Evolutionary conservation across 1,284 basidiomycete species (phyloP).

Genomic region (Rhodotorula mucilaginosa): DNA sequence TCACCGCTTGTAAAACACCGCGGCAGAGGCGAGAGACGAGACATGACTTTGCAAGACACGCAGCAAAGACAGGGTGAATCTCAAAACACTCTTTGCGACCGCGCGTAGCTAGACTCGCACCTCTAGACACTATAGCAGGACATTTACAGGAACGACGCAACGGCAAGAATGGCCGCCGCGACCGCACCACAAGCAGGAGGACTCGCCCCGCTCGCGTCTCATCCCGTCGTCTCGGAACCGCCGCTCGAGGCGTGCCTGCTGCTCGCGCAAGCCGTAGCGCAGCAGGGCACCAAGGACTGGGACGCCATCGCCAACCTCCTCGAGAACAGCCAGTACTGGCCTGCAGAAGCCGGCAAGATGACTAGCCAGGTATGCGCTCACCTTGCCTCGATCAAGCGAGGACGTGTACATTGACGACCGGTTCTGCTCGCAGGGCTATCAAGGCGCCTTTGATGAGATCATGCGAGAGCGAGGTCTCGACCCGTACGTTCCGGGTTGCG

Average conservation of each 20-base stretch:
- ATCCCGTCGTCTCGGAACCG: conserved; percentile 12
- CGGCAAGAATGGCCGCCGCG: too few relatives aligned
- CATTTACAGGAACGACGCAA: too few relatives aligned
- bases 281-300: conserved; percentile 25
- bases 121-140: too few relatives aligned
- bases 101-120: neutral
- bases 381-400: neutral
- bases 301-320: neutral
- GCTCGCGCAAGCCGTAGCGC: conserved; percentile 22
- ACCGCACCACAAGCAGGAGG: too few relatives aligned
- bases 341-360: conserved; percentile 6
- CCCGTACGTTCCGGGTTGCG: conserved; percentile 1
- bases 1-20: too few relatives aligned
- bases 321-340: conserved; percentile 10
- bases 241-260: conserved; percentile 23
- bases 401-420: neutral
- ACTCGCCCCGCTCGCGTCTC: neutral
- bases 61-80: too few relatives aligned
- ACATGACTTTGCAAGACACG: too few relatives aligned
- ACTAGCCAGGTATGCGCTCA: conserved; percentile 9
- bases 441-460: conserved; percentile 3
- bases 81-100: neutral
- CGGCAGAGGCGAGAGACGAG: too few relatives aligned
- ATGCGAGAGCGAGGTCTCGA: conserved; percentile 15
- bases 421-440: neutral